Evolutionary conservation across 306 rosid genomes (phyloP), one percentile per base, ranked within the genome.

Genomic region (Castanea sativa): DNA sequence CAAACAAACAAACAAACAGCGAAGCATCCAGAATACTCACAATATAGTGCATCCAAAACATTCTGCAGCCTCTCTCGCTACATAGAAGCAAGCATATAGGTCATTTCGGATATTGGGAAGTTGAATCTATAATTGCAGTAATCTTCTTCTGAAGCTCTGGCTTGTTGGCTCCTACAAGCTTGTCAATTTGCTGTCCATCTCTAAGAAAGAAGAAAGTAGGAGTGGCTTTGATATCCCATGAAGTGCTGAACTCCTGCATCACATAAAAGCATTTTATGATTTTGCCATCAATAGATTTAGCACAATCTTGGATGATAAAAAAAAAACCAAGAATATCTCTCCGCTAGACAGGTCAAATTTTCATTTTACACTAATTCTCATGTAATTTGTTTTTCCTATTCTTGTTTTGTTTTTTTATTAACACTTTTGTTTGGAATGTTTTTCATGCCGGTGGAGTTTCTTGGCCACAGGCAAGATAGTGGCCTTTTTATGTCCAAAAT

Each of bases 191-290:
- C 84, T 93, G 74, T 6, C 98, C 98, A 67, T 91, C 91, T 86
- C 81, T 86, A 14, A 96, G 93, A 87, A 96, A 91, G 90, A 96
- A 96, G 88, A 96, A 96, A 18, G 99, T 96, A 1, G 99, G 99
- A 65, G 99, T 96, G 75, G 98, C 99, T 83, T 96, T 96, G 70
- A 96, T 93, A 77, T 96, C 99, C 99, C 96, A 96, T 14, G 97
- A 83, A 76, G 94, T 82, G 85, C 98, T 93, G 72, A 96, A 96
- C 33, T 96, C 99, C 99, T 96, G 89, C 78, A 83, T 69, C 75
- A 81, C 49, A 71, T 63, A 72, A 77, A 84, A 55, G 51, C 76
- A 78, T 68, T 68, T 69, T 14, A 35, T 25, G n/a, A 20, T 5
- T 15, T 13, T n/a, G 23, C n/a, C 7, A 60, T 83, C 83, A 77